phyloP scores from a whole-genome alignment of 2,329 filamentous ascomycete genomes.

The Neopestalotiopsis sp. region DNA sequence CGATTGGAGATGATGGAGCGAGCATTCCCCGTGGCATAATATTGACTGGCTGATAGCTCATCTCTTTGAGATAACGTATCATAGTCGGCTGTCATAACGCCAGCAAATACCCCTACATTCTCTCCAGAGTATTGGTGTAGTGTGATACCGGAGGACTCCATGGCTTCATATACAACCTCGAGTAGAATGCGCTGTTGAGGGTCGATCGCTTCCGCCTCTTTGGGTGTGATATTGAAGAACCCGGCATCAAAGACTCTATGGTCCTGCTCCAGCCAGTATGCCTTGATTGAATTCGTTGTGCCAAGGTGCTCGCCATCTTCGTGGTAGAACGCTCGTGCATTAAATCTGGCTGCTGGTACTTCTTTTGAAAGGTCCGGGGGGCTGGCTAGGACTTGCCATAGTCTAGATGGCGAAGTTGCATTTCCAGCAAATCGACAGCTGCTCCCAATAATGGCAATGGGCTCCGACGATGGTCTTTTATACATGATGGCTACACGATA shows the following conservation, averaged over 20 bases:
- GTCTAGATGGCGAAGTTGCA: constrained; percentile 30
- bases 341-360: constrained; percentile 32
- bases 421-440: constrained; percentile 36
- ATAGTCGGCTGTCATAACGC: constrained; percentile 39
- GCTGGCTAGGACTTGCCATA: constrained; percentile 32
- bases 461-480: constrained; percentile 25
- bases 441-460: constrained; percentile 35
- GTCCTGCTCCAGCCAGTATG: constrained; percentile 35
- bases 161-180: constrained; percentile 41
- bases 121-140: constrained; percentile 31
- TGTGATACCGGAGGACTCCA: constrained; percentile 38
- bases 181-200: constrained; percentile 38
- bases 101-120: constrained; percentile 36
- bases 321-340: constrained; percentile 34
- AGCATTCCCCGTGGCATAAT: constrained; percentile 40
- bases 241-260: constrained; percentile 33
- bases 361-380: constrained; percentile 34
- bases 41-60: constrained; percentile 32
- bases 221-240: constrained; percentile 41
- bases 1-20: constrained; percentile 43
- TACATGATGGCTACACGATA: constrained; percentile 22
- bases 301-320: constrained; percentile 36
- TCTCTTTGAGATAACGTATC: constrained; percentile 34
- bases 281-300: constrained; percentile 34
- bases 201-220: constrained; percentile 40